Conservation (phyloP, 805 yeast species). For the Kazachstania africana region DNA sequence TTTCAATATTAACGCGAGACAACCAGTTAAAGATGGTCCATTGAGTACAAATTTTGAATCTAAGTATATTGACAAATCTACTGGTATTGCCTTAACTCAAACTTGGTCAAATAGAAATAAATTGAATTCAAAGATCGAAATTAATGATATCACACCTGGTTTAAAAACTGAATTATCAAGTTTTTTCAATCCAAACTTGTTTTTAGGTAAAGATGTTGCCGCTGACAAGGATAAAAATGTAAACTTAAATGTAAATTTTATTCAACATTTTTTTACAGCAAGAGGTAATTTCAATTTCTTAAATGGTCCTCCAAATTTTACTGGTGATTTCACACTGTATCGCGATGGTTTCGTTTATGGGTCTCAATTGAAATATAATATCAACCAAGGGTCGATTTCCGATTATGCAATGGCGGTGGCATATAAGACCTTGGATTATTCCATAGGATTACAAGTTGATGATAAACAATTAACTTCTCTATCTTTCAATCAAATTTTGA, state of each 20-base stretch:
- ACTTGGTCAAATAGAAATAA: slow-evolving; percentile 89
- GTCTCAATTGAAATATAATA: slow-evolving; percentile 93
- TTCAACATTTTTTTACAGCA: slow-evolving; percentile 86
- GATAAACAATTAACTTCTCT: slow-evolving; percentile 87
- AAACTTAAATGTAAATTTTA: slow-evolving; percentile 79
- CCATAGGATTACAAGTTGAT: slow-evolving; percentile 58
- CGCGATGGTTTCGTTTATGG: slow-evolving; percentile 96
- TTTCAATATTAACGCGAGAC: slow-evolving; percentile 87
- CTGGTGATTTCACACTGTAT: slow-evolving; percentile 89
- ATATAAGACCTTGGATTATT: slow-evolving; percentile 78
- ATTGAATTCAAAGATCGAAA: slow-evolving; percentile 85
- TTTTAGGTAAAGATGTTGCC: slow-evolving; percentile 48
- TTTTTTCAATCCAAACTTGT: slow-evolving; percentile 72
- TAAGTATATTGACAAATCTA: slow-evolving; percentile 70
- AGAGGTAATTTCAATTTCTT: slow-evolving; percentile 90
- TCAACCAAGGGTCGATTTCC: slow-evolving; percentile 82
- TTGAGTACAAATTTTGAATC: slow-evolving; percentile 85
- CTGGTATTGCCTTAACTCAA: slow-evolving; percentile 89
- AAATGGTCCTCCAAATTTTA: slow-evolving; percentile 80
- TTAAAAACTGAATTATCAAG: slow-evolving; percentile 87
- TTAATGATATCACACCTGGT: slow-evolving; percentile 83
- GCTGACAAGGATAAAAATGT: slow-evolving; percentile 21
- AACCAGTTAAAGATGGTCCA: slow-evolving; percentile 61
- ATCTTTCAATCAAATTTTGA: slow-evolving; percentile 91
- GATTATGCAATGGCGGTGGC: slow-evolving; percentile 90